phyloP scores from a whole-genome alignment of 179 eudicot genomes.

The Camellia oleifera region DNA sequence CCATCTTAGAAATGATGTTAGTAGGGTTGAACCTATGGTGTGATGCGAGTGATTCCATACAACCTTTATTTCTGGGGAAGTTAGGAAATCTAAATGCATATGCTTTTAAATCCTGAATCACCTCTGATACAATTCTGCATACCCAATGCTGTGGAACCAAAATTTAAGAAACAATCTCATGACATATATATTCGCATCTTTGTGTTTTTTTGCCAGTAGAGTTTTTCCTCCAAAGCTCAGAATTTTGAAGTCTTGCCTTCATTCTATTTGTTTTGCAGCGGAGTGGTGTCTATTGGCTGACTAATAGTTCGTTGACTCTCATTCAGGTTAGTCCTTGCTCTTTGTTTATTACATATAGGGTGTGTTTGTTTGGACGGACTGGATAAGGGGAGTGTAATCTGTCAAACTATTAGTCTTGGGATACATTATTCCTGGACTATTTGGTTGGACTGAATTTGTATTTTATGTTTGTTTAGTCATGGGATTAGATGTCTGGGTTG shows the following conservation, averaged over 20 bases:
- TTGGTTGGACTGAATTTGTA: no score
- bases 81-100: not conserved
- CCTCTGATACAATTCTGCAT: not conserved
- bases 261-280: slow-evolving; percentile 56
- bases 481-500: no score
- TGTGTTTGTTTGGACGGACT: no score
- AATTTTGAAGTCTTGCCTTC: not conserved
- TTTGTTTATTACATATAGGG: not conserved
- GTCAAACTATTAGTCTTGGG: no score
- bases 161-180: not conserved
- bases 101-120: not conserved
- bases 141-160: not conserved
- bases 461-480: no score
- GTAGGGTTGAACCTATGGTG: no score
- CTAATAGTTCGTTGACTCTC: slow-evolving; percentile 67
- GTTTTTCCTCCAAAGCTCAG: not conserved
- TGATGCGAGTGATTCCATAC: not conserved
- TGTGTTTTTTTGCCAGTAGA: not conserved
- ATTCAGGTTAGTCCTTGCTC: slow-evolving; percentile 59
- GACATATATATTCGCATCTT: not conserved
- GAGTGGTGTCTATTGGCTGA: slow-evolving; percentile 85
- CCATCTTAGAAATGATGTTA: no score
- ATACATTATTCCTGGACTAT: no score
- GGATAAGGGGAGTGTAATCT: no score
- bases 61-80: not conserved